phyloP scores from a whole-genome alignment of 495 filamentous ascomycete genomes.

The Hypoxylon crocopeplum region DNA sequence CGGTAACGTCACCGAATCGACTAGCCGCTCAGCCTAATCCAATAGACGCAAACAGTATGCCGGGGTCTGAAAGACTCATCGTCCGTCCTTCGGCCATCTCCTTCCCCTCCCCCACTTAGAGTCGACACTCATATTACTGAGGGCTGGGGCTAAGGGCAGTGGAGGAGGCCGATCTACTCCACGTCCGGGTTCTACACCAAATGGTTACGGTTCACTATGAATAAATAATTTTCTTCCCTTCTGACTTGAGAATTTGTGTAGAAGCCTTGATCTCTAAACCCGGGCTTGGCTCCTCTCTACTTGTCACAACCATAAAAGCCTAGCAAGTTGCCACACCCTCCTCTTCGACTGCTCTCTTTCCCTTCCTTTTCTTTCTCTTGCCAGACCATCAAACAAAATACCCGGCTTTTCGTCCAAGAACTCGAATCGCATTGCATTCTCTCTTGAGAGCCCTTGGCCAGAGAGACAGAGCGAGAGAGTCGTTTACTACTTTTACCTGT shows the following conservation, averaged over 20 bases:
- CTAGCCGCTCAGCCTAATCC: slow-evolving; percentile 38
- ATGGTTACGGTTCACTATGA: slow-evolving; percentile 30
- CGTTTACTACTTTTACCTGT: slow-evolving; percentile 18
- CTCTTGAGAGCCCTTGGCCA: slow-evolving; percentile 16
- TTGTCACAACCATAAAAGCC: slow-evolving; percentile 41
- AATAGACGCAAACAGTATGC: slow-evolving; percentile 39
- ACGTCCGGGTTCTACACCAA: slow-evolving; percentile 27
- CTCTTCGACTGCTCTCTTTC: slow-evolving; percentile 20
- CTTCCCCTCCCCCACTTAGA: slow-evolving; percentile 42
- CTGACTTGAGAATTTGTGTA: slow-evolving; percentile 26
- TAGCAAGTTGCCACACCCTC: slow-evolving; percentile 34
- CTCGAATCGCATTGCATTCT: slow-evolving; percentile 25
- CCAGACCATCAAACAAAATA: slow-evolving; percentile 40
- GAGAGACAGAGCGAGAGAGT: slow-evolving; percentile 9
- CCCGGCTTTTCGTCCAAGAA: slow-evolving; percentile 34
- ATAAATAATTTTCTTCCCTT: slow-evolving; percentile 30
- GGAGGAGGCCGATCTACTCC: slow-evolving; percentile 40
- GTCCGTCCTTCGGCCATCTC: slow-evolving; percentile 44
- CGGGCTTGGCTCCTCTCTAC: slow-evolving; percentile 31
- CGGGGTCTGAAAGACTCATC: slow-evolving; percentile 34
- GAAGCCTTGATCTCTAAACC: slow-evolving; percentile 28
- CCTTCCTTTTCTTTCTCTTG: slow-evolving; percentile 40
- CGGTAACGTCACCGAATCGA: slow-evolving; percentile 42
- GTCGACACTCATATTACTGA: slow-evolving; percentile 27
- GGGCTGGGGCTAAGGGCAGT: slow-evolving; percentile 23